Percentiles rank a stretch among this genome's conserved stretches.
Conservation (phyloP, 225 moss, liverwort and hornwort genomes). For the Physcomitrium patens region DNA sequence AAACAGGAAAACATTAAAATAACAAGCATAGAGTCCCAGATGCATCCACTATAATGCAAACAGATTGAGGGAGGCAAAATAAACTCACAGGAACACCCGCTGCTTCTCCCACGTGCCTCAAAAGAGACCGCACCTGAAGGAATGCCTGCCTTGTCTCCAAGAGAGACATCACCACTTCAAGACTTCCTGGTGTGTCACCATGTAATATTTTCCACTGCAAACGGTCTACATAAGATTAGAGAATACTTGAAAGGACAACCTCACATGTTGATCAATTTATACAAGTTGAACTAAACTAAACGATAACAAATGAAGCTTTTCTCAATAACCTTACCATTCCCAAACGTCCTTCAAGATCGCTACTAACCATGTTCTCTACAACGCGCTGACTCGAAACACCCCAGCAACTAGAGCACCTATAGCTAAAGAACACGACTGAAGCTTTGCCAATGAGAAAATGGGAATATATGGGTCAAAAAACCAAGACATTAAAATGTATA, state of each 20-base stretch:
- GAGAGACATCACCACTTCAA: slow-evolving; percentile 65
- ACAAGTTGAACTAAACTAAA: neutral
- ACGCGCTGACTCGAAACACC: neutral
- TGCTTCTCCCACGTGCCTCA: slow-evolving; percentile 77
- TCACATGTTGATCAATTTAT: slow-evolving; percentile 7
- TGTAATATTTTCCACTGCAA: slow-evolving; percentile 69
- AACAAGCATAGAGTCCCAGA: neutral
- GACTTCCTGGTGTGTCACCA: slow-evolving; percentile 45
- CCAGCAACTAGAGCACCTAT: neutral
- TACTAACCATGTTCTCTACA: neutral
- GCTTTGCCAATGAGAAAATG: slow-evolving; percentile 9
- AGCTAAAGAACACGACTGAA: neutral
- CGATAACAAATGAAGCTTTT: too few species aligned
- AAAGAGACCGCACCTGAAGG: slow-evolving; percentile 70
- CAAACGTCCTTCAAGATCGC: slow-evolving; percentile 2
- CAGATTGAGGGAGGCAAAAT: slow-evolving; percentile 16
- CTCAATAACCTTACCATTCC: neutral
- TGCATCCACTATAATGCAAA: neutral
- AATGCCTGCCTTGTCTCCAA: slow-evolving; percentile 84
- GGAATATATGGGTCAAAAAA: neutral
- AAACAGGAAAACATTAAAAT: neutral
- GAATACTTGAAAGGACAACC: neutral
- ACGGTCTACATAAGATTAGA: slow-evolving; percentile 26
- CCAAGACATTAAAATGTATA: slow-evolving; percentile 2
- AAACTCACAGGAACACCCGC: slow-evolving; percentile 89